Evolutionary conservation across 2,329 filamentous ascomycete species (phyloP).

Genomic region (Thermothelomyces thermophilus): DNA sequence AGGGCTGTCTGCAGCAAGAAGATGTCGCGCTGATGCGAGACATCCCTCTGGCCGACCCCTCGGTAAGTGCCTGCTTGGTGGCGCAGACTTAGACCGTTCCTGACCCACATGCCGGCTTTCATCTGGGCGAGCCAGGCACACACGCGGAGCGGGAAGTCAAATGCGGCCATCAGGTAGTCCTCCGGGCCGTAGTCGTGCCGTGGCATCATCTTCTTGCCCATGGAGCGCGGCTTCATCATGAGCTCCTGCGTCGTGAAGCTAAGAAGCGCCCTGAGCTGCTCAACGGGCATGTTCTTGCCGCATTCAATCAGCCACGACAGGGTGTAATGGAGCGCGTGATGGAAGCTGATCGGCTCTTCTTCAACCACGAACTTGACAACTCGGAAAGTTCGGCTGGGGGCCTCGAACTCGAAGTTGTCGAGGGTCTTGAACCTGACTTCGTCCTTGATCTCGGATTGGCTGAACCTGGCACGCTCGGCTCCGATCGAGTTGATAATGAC

Average conservation of each 20-base stretch:
- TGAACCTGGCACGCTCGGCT: constrained; percentile 78
- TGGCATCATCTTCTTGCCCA: constrained; percentile 52
- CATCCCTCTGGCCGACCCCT: constrained; percentile 80
- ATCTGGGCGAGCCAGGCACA: constrained; percentile 97
- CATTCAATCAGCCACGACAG: constrained; percentile 93
- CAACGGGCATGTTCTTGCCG: constrained; percentile 65
- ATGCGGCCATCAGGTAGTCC: constrained; percentile 77
- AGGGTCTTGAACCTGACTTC: constrained; percentile 76
- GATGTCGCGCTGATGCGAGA: constrained; percentile 90
- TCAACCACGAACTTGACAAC: constrained; percentile 86
- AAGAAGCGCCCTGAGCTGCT: constrained; percentile 62
- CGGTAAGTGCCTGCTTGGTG: constrained; percentile 94
- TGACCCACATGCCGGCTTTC: constrained; percentile 97
- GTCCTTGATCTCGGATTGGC: constrained; percentile 79
- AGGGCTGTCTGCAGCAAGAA: constrained; percentile 88
- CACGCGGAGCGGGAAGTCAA: constrained; percentile 88
- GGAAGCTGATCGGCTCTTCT: constrained; percentile 88
- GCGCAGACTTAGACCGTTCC: constrained; percentile 90
- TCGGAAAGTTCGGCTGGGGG: constrained; percentile 47
- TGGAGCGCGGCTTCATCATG: constrained; percentile 54
- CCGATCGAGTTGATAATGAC: constrained; percentile 88
- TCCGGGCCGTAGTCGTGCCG: constrained; percentile 54
- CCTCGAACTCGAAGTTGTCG: constrained; percentile 73
- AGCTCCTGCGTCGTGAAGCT: constrained; percentile 67
- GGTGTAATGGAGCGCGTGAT: constrained; percentile 93